These are phyloP conservation scores for Hypoxylon sp. DNA, from an alignment of 2,329 filamentous ascomycete genomes.

Conservation along the genomic window DNA sequence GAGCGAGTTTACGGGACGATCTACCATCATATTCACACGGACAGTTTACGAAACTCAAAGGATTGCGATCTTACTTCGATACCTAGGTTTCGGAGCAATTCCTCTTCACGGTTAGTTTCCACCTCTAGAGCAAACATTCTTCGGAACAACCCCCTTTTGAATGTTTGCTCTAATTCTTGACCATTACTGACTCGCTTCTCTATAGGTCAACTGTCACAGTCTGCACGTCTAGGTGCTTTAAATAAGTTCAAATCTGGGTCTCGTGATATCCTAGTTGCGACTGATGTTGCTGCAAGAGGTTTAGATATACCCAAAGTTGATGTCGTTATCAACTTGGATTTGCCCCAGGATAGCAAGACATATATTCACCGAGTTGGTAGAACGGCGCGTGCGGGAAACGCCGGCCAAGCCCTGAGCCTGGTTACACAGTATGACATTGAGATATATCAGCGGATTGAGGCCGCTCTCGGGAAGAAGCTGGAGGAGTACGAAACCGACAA, in stretches of 20 bases:
- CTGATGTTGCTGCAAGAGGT: conserved; percentile 93
- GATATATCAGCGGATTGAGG: conserved; percentile 84
- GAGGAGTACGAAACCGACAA: conserved; percentile 77
- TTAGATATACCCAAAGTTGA: conserved; percentile 94
- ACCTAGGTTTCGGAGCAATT: conserved; percentile 89
- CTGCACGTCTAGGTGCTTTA: conserved; percentile 85
- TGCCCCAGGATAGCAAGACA: conserved; percentile 88
- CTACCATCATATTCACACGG: conserved; percentile 89
- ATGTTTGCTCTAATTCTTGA: background rate
- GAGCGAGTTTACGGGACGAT: conserved; percentile 89
- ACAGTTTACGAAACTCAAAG: conserved; percentile 94
- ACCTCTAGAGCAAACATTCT: background rate
- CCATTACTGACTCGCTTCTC: background rate
- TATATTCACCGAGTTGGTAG: conserved; percentile 92
- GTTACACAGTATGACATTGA: conserved; percentile 84
- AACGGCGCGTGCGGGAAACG: conserved; percentile 88
- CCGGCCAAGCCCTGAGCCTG: conserved; percentile 82
- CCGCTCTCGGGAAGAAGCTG: conserved; percentile 82
- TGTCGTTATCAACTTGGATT: conserved; percentile 85
- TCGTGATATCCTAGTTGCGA: conserved; percentile 91
- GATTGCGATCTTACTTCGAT: conserved; percentile 83
- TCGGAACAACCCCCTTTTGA: background rate
- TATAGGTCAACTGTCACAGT: conserved; percentile 84
- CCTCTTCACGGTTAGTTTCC: conserved; percentile 76
- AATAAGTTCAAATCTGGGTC: conserved; percentile 87